Evolutionary conservation across 1,284 basidiomycete species (phyloP).

Genomic region (Xerocomus nothofagi): DNA sequence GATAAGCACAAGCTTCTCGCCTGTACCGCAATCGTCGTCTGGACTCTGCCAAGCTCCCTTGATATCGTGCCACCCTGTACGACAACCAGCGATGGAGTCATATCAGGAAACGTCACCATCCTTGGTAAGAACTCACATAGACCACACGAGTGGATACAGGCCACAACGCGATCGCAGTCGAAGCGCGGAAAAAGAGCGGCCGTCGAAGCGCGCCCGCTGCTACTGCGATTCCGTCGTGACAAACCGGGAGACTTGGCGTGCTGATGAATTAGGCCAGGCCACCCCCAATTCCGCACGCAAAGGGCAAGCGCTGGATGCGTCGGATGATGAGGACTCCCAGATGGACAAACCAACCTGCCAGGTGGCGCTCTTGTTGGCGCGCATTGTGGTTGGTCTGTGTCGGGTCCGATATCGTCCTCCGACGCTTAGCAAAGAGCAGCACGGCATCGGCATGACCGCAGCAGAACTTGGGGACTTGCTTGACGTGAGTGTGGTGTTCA

Average conservation of each 20-base stretch:
- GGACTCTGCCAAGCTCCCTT: background rate
- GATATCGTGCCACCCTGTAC: conserved; percentile 1
- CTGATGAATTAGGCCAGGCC: conserved; percentile 16
- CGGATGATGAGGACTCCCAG: conserved; percentile 2
- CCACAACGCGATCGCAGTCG: conserved; percentile 16
- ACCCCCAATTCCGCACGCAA: conserved; percentile 7
- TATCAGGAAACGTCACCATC: conserved; percentile 15
- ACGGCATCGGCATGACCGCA: conserved; percentile 25
- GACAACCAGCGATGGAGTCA: conserved; percentile 6
- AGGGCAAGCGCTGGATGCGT: background rate
- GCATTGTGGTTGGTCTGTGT: conserved; percentile 26
- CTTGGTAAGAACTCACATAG: conserved; percentile 2
- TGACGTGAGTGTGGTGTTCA: conserved; percentile 38
- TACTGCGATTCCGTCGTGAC: conserved; percentile 13
- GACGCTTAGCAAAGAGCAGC: conserved; percentile 3
- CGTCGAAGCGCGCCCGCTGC: conserved; percentile 28
- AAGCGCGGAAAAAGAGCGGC: conserved; percentile 28
- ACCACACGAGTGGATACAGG: conserved; percentile 3
- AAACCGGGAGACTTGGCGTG: conserved; percentile 3
- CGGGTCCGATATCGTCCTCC: conserved; percentile 18
- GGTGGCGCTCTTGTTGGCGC: conserved; percentile 24
- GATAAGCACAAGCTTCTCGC: conserved; percentile 16
- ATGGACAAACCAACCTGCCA: conserved; percentile 11
- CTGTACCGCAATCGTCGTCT: conserved; percentile 1
- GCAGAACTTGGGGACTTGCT: conserved; percentile 39